phyloP scores from a whole-genome alignment of 2,329 filamentous ascomycete genomes.

The Colletotrichum limetticola region DNA sequence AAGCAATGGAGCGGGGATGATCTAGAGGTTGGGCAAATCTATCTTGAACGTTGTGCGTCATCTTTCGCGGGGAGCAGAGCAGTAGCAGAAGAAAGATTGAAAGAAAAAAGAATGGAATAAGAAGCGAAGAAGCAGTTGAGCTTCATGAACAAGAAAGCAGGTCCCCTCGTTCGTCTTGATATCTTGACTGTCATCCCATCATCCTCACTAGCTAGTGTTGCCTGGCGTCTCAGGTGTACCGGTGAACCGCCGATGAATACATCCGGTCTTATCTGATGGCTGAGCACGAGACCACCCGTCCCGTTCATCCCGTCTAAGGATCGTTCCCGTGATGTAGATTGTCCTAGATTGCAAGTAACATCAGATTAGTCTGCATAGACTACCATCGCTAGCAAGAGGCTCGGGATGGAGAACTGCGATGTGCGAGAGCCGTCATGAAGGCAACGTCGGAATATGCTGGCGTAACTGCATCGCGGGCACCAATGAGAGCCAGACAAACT shows the following conservation, averaged over 20 bases:
- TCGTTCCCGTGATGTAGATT: conserved; percentile 9
- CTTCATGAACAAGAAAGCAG: not conserved
- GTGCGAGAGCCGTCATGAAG: not conserved
- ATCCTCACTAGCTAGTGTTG: not conserved
- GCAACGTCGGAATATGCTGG: not conserved
- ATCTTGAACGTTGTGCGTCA: conserved; percentile 5
- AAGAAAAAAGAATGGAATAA: not conserved
- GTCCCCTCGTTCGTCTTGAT: not conserved
- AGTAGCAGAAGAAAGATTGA: not conserved
- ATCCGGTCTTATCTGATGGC: not conserved
- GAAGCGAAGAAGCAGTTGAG: not conserved
- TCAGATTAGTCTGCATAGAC: not conserved
- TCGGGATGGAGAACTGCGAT: not conserved
- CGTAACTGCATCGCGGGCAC: conserved; percentile 12
- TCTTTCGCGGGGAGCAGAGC: not conserved
- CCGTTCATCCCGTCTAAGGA: not conserved
- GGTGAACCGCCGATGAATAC: not conserved
- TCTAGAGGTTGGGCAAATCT: not conserved
- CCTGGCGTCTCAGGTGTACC: not conserved
- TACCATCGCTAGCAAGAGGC: not conserved
- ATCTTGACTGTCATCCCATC: not conserved
- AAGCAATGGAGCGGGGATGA: not conserved
- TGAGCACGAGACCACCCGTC: conserved; percentile 16
- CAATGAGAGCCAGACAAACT: conserved; percentile 8
- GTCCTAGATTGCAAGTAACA: not conserved